Conservation (phyloP, 169 alveolate species). For the Eimeria necatrix region DNA sequence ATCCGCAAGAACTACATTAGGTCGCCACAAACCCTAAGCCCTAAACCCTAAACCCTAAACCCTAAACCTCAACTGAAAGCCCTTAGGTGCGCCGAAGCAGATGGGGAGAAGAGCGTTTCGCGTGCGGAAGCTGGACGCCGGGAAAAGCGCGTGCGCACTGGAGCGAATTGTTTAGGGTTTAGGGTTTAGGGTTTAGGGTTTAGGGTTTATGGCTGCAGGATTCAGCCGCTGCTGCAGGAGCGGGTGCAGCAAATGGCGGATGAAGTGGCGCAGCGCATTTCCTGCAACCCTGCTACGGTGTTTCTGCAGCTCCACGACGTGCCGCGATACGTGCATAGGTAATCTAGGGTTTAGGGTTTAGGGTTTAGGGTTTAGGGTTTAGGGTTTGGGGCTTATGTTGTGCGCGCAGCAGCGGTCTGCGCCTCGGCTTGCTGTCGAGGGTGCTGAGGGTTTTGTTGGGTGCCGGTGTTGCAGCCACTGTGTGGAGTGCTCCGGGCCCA, state of each 20-base stretch:
- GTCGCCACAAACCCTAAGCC: slow-evolving; percentile 60
- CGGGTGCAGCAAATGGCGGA: slow-evolving; percentile 54
- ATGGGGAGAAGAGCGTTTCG: not conserved
- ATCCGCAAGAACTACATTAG: slow-evolving; percentile 68
- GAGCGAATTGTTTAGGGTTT: slow-evolving; percentile 20
- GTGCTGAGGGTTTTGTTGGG: too few relatives aligned
- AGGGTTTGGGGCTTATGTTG: not conserved
- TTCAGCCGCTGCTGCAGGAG: slow-evolving; percentile 70
- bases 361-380: slow-evolving; percentile 14
- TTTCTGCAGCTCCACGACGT: slow-evolving; percentile 52
- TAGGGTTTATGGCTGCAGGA: slow-evolving; percentile 12
- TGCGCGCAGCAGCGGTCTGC: too few relatives aligned
- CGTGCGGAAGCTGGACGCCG: not conserved
- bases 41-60: slow-evolving; percentile 20
- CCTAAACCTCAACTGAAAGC: not conserved
- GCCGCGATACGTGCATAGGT: slow-evolving; percentile 38
- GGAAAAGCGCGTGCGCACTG: not conserved
- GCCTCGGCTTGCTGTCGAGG: too few relatives aligned
- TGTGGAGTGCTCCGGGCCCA: not conserved
- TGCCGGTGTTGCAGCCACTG: too few relatives aligned
- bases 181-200: slow-evolving; percentile 55
- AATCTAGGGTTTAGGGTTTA: not conserved
- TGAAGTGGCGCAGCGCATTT: slow-evolving; percentile 50
- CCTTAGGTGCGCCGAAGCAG: not conserved
- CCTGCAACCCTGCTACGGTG: slow-evolving; percentile 33